Base-by-base conservation (phyloP, 2,329 filamentous ascomycete species). In the Atkinsonella texensis region DNA sequence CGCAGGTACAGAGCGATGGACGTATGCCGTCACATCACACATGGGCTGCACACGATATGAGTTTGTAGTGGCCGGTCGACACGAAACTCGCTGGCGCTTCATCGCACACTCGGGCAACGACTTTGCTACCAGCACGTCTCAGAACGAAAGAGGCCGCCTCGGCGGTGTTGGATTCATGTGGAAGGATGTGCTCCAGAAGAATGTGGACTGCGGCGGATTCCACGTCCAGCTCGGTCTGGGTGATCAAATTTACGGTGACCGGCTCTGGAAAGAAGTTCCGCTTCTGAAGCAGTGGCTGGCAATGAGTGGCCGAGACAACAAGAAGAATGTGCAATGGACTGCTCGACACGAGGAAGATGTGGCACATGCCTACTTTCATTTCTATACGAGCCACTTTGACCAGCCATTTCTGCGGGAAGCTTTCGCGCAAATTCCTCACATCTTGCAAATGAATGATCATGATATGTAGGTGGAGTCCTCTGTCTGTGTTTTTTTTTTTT, bases 121-220 rank as follows among this genome's bases (percentile, higher is more conserved):
- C 65, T 98, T 97, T 66, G 86, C 89, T 0, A 76, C 94, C 31
- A 85, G 86, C 56, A 93, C 95, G 1, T 89, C 84, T 55, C 84
- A 89, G 51, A 89, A 85, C 55, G 93, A 98, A 60, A 80, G 91
- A 43, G 81, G 84, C 33, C 87, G 85, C 60, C 77, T 97, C 1
- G 93, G 93, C 32, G 93, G 93, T 1, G 79, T 94, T 1, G 88
- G 90, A 0, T 87, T 93, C 63, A 95, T 98, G 91, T 98, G 93
- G 93, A 97, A 96, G 63, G 93, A 98, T 61, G 90, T 98, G 31
- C 76, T 98, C 63, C 89, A 96, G 69, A 96, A 96, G 75, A 95
- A 98, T 61, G 82, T 90, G 31, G 93, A 98, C 60, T 95, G 90
- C 59, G 89, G 90, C 51, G 93, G 93, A 1, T 98, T 97, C 67